Conservation (phyloP, 768 basidiomycete genomes). For the Termitomyces sp. region DNA sequence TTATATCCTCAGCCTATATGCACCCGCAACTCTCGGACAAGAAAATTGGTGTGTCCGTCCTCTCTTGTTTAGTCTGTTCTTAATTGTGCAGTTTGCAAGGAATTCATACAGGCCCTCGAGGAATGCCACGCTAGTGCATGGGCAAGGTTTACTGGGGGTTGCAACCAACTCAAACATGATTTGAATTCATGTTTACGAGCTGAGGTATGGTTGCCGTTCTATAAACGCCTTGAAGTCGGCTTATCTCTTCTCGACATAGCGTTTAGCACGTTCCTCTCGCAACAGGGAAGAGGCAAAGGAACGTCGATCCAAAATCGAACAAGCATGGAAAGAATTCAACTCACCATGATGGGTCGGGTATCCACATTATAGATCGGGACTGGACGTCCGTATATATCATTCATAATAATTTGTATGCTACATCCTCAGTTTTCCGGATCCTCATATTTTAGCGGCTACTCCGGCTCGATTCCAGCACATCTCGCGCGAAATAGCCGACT, state of each 20-base stretch:
- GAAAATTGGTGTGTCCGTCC: conserved; percentile 41
- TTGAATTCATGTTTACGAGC: conserved; percentile 67
- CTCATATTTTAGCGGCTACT: not conserved
- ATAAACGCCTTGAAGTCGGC: not conserved
- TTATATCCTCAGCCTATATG: conserved; percentile 38
- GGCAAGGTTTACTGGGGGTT: conserved; percentile 65
- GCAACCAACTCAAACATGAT: conserved; percentile 64
- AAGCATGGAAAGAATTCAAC: conserved; percentile 61
- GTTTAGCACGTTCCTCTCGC: conserved; percentile 50
- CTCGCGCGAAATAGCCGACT: not conserved
- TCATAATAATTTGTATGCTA: not conserved
- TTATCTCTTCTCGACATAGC: conserved; percentile 35
- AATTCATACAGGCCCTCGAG: conserved; percentile 75
- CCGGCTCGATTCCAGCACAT: not conserved
- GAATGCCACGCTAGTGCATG: conserved; percentile 62
- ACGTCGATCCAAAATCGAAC: conserved; percentile 51
- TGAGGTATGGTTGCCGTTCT: conserved; percentile 46
- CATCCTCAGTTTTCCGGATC: not conserved
- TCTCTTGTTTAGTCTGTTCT: not conserved
- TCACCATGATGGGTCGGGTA: conserved; percentile 18
- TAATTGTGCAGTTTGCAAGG: conserved; percentile 54
- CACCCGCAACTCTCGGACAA: conserved; percentile 73
- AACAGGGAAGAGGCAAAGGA: conserved; percentile 64
- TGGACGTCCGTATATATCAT: not conserved
- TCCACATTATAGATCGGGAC: not conserved